Conservation (phyloP, 202 grass and related monocot genomes). For the Brachypodium distachyon region DNA sequence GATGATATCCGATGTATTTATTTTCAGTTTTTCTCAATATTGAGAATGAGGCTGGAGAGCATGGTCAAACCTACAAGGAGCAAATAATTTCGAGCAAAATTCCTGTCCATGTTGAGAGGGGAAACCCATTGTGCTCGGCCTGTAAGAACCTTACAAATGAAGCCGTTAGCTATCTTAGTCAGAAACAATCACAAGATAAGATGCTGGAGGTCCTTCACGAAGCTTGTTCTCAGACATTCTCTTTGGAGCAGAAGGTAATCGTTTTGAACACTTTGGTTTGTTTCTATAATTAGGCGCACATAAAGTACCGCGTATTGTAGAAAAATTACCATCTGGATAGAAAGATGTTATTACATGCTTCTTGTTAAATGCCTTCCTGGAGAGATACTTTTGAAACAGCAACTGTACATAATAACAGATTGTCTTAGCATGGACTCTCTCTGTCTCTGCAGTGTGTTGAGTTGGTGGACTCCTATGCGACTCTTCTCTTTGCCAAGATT, state of each 20-base stretch:
- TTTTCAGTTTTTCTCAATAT: neutral
- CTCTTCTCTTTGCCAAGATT: constrained; percentile 66
- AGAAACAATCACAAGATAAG: constrained; percentile 53
- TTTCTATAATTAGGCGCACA: neutral
- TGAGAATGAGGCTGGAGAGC: neutral
- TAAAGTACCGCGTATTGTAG: neutral
- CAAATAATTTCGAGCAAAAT: neutral
- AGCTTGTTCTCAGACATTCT: constrained; percentile 53
- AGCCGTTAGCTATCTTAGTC: constrained; percentile 35
- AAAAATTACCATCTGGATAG: neutral
- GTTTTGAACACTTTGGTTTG: neutral
- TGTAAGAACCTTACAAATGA: constrained; percentile 49
- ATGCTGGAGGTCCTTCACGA: constrained; percentile 53
- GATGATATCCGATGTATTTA: neutral
- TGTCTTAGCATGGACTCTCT: neutral
- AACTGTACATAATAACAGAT: neutral
- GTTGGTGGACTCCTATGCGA: constrained; percentile 66
- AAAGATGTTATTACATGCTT: neutral
- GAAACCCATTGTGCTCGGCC: constrained; percentile 32
- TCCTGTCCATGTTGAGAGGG: constrained; percentile 11
- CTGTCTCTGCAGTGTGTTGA: constrained; percentile 52
- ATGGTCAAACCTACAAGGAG: neutral
- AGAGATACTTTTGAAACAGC: neutral
- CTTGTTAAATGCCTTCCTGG: neutral
- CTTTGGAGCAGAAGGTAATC: constrained; percentile 41